These are phyloP conservation scores for Mortierella sp. DNA, from an alignment of 371 early-diverging fungal genomes.

Conservation along the genomic window DNA sequence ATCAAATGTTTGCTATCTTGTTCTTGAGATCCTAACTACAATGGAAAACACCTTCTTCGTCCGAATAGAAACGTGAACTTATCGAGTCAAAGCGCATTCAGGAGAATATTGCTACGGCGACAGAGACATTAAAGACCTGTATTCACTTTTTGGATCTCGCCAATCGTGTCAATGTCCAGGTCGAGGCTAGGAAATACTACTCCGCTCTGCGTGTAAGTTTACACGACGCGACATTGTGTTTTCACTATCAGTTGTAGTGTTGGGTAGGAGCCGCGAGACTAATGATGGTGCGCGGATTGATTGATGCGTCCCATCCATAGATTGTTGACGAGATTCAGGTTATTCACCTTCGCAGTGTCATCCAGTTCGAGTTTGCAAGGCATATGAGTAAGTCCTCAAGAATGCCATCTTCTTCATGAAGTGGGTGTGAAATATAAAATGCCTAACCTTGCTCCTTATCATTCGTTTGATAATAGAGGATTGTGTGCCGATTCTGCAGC, in stretches of 20 bases:
- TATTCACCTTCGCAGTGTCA: conserved; percentile 76
- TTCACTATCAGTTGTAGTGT: neutral
- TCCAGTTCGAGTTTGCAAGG: conserved; percentile 83
- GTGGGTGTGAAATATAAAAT: neutral
- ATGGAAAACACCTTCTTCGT: neutral
- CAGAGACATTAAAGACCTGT: conserved; percentile 88
- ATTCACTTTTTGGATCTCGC: conserved; percentile 91
- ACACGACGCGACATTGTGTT: neutral
- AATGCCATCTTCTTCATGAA: neutral
- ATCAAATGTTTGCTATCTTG: neutral
- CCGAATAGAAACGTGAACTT: conserved; percentile 89
- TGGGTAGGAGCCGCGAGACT: neutral
- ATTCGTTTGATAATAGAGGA: conserved; percentile 62
- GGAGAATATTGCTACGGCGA: conserved; percentile 90
- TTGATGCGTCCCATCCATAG: conserved; percentile 56
- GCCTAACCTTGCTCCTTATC: neutral
- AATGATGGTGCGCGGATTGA: neutral
- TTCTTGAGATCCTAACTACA: neutral
- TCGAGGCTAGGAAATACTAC: conserved; percentile 91
- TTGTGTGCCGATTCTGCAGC: conserved; percentile 89
- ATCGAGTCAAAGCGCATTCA: conserved; percentile 87
- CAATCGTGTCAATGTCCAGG: conserved; percentile 84
- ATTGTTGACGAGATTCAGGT: conserved; percentile 85
- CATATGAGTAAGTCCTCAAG: conserved; percentile 73
- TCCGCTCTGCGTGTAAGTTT: conserved; percentile 84